Evolutionary conservation across 2,329 filamentous ascomycete genomes (phyloP).

Genomic region (Talaromyces sp.): DNA sequence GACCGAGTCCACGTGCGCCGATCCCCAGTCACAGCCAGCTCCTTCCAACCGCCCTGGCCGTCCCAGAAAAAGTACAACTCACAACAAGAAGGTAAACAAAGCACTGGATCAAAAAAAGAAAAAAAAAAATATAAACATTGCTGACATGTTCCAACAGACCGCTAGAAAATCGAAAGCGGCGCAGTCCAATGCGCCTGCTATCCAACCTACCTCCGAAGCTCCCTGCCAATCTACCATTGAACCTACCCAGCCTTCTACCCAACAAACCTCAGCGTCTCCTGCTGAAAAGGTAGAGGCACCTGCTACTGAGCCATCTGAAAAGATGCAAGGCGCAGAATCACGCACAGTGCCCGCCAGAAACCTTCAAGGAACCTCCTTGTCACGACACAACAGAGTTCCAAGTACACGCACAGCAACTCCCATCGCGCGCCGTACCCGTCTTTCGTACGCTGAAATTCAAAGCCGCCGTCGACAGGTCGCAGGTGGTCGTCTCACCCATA

Average conservation of each 20-base stretch:
- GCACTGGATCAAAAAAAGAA: background rate
- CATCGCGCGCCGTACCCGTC: conserved; percentile 17
- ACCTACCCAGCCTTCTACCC: no score
- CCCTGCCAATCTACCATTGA: no score
- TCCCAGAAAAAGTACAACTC: conserved; percentile 3
- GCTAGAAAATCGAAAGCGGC: background rate
- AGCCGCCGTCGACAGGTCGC: conserved; percentile 33
- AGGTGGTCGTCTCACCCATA: conserved; percentile 36
- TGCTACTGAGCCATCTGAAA: background rate
- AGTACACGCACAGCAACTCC: conserved; percentile 9
- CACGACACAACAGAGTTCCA: background rate
- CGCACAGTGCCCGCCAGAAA: no score
- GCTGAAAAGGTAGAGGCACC: background rate
- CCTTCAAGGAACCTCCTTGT: conserved; percentile 1
- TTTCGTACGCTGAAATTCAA: conserved; percentile 34
- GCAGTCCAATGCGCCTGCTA: background rate
- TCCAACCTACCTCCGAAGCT: no score
- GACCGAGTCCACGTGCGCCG: background rate
- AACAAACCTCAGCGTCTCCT: background rate
- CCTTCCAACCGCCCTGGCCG: conserved; percentile 9
- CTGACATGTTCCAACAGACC: background rate
- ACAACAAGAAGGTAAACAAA: conserved; percentile 10
- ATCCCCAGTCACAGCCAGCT: background rate
- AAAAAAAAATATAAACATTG: background rate
- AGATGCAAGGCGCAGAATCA: background rate